Base-by-base conservation (phyloP, 2,329 filamentous ascomycete genomes). In the Keithomyces neogunnii region DNA sequence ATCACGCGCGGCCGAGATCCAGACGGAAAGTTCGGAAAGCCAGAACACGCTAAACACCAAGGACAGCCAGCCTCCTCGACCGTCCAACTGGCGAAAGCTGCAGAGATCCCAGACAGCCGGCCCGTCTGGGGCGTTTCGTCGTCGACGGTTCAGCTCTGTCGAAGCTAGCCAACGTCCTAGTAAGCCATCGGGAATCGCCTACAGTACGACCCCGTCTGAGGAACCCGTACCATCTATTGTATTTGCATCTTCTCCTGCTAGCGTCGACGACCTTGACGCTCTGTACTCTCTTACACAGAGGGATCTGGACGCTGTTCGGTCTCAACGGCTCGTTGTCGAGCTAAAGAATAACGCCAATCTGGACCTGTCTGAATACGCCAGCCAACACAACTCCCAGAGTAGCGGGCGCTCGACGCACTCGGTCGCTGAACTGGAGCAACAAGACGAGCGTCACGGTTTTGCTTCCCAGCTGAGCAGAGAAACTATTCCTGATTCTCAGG, bases 401-500 rank as follows among this genome's bases (percentile, higher is more conserved):
- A 65, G 62, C 33, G 61, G 56, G 8, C 56, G 61, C 28, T 58
- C 61, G 2, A 63, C 65, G 3, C 66, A 68, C 40, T 56, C 64
- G 11, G 28, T 72, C 7, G 63, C 64, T 4, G 63, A 68, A 44
- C 65, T 66, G 28, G 69, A 71, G 45, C 62, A 64, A 38, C 58
- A 65, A 46, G 69, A 69, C 54, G 59, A 61, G 28, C 61, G 62
- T 42, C 51, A 66, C 43, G 51, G 58, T 9, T 48, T 72, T 51
- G 55, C 62, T 19, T 60, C 63, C 4, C 57, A 63, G 30, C 52
- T 65, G 38, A 72, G 66, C 51, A 63, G 66, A 49, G 56, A 57
- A 30, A 73, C 69, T 3, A 69, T 76, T 29, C 71, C 71, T 0
- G 73, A 75, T 53, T 76, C 73, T 1, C 71, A 75, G 53, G 71